These are phyloP conservation scores for Russula sp. DNA, from an alignment of 768 basidiomycete genomes.

Conservation along the genomic window DNA sequence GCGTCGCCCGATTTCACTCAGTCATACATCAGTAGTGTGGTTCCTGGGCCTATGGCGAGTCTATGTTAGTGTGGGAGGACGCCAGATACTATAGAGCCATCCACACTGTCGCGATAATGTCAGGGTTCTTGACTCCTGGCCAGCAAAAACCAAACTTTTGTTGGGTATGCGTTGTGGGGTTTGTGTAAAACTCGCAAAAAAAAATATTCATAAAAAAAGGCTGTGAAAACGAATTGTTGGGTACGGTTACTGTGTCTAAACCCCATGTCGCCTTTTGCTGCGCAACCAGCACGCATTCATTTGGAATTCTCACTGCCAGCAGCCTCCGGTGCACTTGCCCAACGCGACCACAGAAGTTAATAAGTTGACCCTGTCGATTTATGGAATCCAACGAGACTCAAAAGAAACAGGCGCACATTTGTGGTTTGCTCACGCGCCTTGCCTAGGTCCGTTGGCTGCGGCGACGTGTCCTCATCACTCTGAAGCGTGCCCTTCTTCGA, in stretches of 20 bases:
- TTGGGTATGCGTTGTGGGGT: no score
- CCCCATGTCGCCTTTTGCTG: background rate
- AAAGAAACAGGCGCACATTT: conserved; percentile 6
- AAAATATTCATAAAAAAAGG: background rate
- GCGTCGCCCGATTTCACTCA: no score
- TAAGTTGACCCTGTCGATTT: background rate
- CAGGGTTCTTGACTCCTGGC: no score
- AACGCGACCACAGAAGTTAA: background rate
- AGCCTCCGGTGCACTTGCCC: conserved; percentile 8
- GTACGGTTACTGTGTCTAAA: conserved; percentile 1
- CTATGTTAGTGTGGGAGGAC: no score
- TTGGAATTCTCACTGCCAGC: background rate
- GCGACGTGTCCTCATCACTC: conserved; percentile 12
- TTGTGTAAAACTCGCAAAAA: no score
- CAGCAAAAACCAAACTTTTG: background rate
- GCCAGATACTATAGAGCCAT: no score
- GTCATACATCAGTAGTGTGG: no score
- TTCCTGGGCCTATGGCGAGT: no score
- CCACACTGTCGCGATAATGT: no score
- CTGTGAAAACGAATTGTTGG: background rate
- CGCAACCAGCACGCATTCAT: background rate
- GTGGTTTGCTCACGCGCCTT: conserved; percentile 22
- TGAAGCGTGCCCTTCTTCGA: conserved; percentile 22
- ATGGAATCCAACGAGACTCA: background rate
- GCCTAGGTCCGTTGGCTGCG: conserved; percentile 22